These are phyloP conservation scores for Colletotrichum spinosum DNA, from an alignment of 2,329 filamentous ascomycete genomes.

Conservation along the genomic window DNA sequence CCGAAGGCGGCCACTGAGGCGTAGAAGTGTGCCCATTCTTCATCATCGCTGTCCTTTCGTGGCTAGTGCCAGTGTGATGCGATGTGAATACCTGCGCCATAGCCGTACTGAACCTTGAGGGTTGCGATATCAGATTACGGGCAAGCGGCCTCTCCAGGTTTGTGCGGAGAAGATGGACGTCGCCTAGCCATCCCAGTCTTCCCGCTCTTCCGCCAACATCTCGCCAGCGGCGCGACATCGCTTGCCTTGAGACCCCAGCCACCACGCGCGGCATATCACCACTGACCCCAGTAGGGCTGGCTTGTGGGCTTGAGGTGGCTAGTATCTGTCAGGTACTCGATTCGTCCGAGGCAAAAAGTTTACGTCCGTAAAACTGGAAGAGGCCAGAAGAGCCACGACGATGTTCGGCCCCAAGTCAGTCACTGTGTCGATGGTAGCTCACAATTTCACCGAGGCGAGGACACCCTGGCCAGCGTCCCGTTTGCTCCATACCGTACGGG, in stretches of 20 bases:
- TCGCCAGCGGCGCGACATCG: conserved; percentile 32
- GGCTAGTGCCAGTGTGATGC: conserved; percentile 37
- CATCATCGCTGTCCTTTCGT: conserved; percentile 30
- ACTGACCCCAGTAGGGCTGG: conserved; percentile 19
- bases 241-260: conserved; percentile 34
- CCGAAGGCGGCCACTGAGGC: conserved; percentile 29
- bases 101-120: conserved; percentile 33
- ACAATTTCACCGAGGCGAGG: conserved; percentile 30
- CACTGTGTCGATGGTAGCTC: conserved; percentile 22
- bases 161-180: conserved; percentile 32
- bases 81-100: conserved; percentile 30
- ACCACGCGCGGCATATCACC: conserved; percentile 31
- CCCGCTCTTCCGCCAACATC: conserved; percentile 31
- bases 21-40: conserved; percentile 30
- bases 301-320: neutral
- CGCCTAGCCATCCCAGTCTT: conserved; percentile 31
- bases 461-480: conserved; percentile 16
- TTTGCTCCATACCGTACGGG: conserved; percentile 33
- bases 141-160: conserved; percentile 19
- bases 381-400: conserved; percentile 17
- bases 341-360: conserved; percentile 19
- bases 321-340: conserved; percentile 9
- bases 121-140: conserved; percentile 34
- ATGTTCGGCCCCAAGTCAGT: conserved; percentile 14
- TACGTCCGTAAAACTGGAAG: conserved; percentile 31